Conservation (phyloP, 768 basidiomycete species). For the Aureoboletus auriporus region DNA sequence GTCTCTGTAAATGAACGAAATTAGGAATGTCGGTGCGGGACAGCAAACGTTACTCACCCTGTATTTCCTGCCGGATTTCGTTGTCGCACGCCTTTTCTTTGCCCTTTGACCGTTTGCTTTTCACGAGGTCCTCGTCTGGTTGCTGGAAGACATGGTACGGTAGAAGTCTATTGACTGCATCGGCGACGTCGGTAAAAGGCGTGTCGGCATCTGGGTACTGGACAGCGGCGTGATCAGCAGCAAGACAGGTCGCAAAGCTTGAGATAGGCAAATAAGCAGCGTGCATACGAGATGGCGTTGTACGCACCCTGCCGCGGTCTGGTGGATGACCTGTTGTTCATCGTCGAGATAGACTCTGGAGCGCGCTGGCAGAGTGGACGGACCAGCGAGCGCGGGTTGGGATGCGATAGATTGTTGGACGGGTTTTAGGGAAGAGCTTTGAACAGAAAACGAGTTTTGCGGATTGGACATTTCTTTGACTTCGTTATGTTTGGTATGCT, state of each 20-base stretch:
- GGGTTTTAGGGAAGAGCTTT: slow-evolving; percentile 23
- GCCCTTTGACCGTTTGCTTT: slow-evolving; percentile 41
- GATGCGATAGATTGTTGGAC: slow-evolving; percentile 6
- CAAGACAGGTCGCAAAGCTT: slow-evolving; percentile 55
- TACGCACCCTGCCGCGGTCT: slow-evolving; percentile 49
- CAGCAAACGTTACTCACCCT: slow-evolving; percentile 36
- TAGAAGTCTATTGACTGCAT: slow-evolving; percentile 67
- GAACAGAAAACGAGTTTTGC: slow-evolving; percentile 26
- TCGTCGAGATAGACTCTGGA: slow-evolving; percentile 28
- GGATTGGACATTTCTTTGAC: slow-evolving; percentile 31
- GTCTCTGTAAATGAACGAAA: slow-evolving; percentile 47
- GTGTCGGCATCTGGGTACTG: slow-evolving; percentile 65
- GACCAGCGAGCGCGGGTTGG: slow-evolving; percentile 21
- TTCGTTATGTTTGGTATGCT: slow-evolving; percentile 37
- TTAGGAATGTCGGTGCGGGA: background rate
- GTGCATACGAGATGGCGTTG: background rate
- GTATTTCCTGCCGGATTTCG: slow-evolving; percentile 47
- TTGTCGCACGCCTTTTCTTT: slow-evolving; percentile 54
- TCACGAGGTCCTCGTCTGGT: slow-evolving; percentile 54
- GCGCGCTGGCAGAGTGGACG: slow-evolving; percentile 15
- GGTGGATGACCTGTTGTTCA: slow-evolving; percentile 45
- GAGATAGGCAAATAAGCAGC: slow-evolving; percentile 15
- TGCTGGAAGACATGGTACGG: slow-evolving; percentile 82
- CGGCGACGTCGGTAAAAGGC: slow-evolving; percentile 58
- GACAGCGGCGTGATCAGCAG: slow-evolving; percentile 58